phyloP scores from a whole-genome alignment of 768 basidiomycete genomes.

The Crepidotus variabilis region DNA sequence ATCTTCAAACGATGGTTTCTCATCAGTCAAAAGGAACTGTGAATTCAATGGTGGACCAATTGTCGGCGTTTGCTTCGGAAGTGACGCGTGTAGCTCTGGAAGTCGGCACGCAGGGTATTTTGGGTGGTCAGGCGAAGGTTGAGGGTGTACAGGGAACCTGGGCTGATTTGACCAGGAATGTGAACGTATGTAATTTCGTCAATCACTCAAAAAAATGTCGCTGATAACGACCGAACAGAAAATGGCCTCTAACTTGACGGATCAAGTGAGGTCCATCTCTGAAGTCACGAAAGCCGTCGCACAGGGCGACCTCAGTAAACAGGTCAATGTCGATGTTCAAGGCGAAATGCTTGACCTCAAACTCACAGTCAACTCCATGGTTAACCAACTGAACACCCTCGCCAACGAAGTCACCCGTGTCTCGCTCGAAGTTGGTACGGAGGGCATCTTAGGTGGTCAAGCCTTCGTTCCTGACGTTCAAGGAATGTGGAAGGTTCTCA shows the following conservation, averaged over 20 bases:
- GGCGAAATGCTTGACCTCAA: conserved; percentile 92
- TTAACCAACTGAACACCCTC: conserved; percentile 69
- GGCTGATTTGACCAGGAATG: conserved; percentile 85
- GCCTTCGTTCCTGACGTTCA: conserved; percentile 90
- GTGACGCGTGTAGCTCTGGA: conserved; percentile 82
- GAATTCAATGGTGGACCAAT: conserved; percentile 92
- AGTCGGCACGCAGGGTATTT: conserved; percentile 86
- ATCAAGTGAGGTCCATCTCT: conserved; percentile 89
- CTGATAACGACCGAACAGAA: conserved; percentile 39
- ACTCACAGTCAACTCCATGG: conserved; percentile 87
- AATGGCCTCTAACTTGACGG: conserved; percentile 84
- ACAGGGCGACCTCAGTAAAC: conserved; percentile 75
- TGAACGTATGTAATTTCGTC: conserved; percentile 59
- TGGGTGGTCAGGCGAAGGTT: conserved; percentile 89
- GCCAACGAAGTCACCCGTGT: conserved; percentile 89
- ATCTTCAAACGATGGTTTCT: not conserved
- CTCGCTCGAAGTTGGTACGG: conserved; percentile 86
- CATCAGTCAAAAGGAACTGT: conserved; percentile 49
- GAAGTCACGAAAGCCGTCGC: conserved; percentile 89
- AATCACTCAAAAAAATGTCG: not conserved
- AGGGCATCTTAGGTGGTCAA: conserved; percentile 92
- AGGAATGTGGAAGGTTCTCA: conserved; percentile 86
- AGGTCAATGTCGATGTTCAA: conserved; percentile 88
- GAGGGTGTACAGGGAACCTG: conserved; percentile 92
- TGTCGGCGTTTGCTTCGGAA: conserved; percentile 83